phyloP scores from a whole-genome alignment of 2,329 filamentous ascomycete genomes.

The Aspergillus spinulosporus region DNA sequence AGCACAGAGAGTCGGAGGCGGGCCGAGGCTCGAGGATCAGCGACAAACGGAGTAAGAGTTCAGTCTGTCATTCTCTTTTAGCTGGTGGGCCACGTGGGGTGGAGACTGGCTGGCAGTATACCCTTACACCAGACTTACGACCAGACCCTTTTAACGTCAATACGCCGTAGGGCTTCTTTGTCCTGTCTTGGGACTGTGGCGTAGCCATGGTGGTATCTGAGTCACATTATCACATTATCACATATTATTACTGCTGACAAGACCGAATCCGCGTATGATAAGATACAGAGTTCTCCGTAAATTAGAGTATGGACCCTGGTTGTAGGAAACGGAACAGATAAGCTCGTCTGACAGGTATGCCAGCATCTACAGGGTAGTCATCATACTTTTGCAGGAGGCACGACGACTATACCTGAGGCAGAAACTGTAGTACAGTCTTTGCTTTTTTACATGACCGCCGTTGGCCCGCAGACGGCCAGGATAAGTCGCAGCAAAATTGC shows the following conservation, averaged over 20 bases:
- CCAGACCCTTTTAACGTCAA: background rate
- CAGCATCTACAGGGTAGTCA: background rate
- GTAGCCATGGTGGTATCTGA: background rate
- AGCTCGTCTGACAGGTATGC: background rate
- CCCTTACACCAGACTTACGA: background rate
- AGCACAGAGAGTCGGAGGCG: background rate
- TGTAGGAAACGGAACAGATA: background rate
- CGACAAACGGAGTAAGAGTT: background rate
- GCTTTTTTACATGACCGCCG: background rate
- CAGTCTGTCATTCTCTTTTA: background rate
- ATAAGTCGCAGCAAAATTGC: background rate
- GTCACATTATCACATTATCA: background rate
- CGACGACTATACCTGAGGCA: background rate
- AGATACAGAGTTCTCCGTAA: background rate
- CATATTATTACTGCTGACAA: no score
- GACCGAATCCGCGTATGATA: background rate
- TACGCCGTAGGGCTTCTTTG: no score
- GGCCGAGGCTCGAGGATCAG: background rate
- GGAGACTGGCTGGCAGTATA: constrained; percentile 1
- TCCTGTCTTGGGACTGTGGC: background rate
- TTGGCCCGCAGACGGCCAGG: background rate
- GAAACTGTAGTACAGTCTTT: background rate
- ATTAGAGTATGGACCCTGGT: background rate
- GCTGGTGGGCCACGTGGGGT: constrained; percentile 6
- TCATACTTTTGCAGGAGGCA: background rate